Evolutionary conservation across 2,329 filamentous ascomycete genomes (phyloP), one percentile per base, ranked within the genome.

Genomic region (Tothia fuscella): DNA sequence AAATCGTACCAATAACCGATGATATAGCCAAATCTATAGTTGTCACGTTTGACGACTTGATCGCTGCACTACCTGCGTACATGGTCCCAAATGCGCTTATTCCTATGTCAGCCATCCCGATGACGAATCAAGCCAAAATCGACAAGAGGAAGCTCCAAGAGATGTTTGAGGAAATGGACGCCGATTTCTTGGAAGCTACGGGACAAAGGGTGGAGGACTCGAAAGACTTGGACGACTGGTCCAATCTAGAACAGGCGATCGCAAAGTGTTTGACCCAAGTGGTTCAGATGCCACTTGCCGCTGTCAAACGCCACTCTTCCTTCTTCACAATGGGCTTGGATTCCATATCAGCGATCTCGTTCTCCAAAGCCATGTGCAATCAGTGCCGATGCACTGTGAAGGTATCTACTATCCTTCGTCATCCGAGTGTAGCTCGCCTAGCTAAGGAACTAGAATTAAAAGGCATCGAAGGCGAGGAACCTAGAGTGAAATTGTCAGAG

Each of bases 261-360:
- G 74, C 73, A 1, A 48, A 63, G 1, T 61, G 70, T 1, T 59
- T 93, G 5, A 63, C 72, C 0, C 50, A 65, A 4, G 61, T 70
- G 0, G 64, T 80, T 2, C 54, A 61, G 0, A 53, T 74, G 1
- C 53, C 71, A 0, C 43, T 53, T 3, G 50, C 56, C 1, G 59
- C 65, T 0, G 66, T 93, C 28, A 63, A 60, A 7, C 72, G 73
- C 24, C 78, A 78, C 61, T 80, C 77, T 0, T 85, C 86, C 0
- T 81, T 94, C 46, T 78, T 81, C 42, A 74, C 71, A n/a, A 58
- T 93, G 3, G 88, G 88, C 0, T 58, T 95, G 5, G 86, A 94
- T 55, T 93, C 87, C 0, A 76, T 94, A 20, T 82, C 80, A 6
- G 84, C 83, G 0, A 93, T 94, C 47, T 63, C 72, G 1, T 60